These are phyloP conservation scores for Mortierella claussenii DNA, from an alignment of 192 early-diverging fungal species.

Conservation along the genomic window DNA sequence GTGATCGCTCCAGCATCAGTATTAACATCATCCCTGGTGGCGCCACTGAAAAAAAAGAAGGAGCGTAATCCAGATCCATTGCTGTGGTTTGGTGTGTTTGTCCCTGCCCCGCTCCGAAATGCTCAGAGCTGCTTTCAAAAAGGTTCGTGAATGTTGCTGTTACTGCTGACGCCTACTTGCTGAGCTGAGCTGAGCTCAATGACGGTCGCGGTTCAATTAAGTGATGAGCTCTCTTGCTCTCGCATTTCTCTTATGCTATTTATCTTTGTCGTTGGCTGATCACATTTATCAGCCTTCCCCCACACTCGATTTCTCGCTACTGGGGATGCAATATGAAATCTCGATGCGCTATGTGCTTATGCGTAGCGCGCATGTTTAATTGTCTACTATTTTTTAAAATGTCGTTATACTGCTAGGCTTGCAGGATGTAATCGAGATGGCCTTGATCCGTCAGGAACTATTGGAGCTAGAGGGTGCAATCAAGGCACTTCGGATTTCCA, in stretches of 20 bases:
- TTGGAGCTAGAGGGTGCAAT: constrained; percentile 24
- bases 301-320: no score
- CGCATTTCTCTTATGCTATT: no score
- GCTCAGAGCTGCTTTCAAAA: constrained; percentile 38
- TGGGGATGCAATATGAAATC: no score
- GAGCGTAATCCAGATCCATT: constrained; percentile 45
- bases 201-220: no score
- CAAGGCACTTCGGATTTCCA: constrained; percentile 4
- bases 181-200: no score
- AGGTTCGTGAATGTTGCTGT: no score
- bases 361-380: no score
- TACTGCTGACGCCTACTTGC: no score
- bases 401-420: constrained; percentile 15
- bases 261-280: no score
- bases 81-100: constrained; percentile 52
- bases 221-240: no score
- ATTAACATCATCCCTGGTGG: not conserved
- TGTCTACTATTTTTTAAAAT: not conserved
- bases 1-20: not conserved
- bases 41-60: constrained; percentile 26
- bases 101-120: constrained; percentile 34
- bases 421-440: constrained; percentile 33
- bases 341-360: no score
- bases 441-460: constrained; percentile 20
- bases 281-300: no score